A percentile compares a stretch with the other conserved stretches of the same genome.
Evolutionary conservation across 1,139 yeast genomes (phyloP).

Genomic region (Oligophagozyma castellii): DNA sequence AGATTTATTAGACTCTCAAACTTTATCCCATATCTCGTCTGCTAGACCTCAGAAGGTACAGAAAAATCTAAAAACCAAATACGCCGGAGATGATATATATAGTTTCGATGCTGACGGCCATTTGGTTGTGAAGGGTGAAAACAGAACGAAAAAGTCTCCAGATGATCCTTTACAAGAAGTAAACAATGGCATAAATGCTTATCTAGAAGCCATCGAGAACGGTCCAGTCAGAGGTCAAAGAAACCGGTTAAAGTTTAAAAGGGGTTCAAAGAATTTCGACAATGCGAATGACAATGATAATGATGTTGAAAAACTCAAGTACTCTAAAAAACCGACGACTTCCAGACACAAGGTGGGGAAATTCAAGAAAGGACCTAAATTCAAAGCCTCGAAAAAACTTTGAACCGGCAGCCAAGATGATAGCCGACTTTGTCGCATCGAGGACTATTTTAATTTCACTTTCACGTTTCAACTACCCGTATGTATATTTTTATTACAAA

Average conservation of each 20-base stretch:
- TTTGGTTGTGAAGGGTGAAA: conserved; percentile 32
- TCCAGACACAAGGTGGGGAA: conserved; percentile 13
- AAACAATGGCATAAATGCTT: conserved; percentile 66
- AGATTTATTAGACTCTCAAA: conserved; percentile 74
- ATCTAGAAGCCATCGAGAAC: conserved; percentile 81
- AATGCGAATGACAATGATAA: conserved; percentile 40
- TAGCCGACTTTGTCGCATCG: too few species aligned
- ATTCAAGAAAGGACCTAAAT: background rate
- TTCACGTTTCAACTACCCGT: too few species aligned
- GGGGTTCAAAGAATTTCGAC: conserved; percentile 30
- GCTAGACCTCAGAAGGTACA: conserved; percentile 55
- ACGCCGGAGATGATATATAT: conserved; percentile 31
- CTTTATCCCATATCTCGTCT: conserved; percentile 78
- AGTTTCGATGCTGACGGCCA: conserved; percentile 46
- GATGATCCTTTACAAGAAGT: conserved; percentile 38
- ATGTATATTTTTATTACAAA: too few species aligned
- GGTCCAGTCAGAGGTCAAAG: conserved; percentile 91
- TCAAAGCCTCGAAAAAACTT: background rate
- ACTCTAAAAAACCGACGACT: conserved; percentile 17
- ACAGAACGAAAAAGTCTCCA: conserved; percentile 20
- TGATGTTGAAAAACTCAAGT: conserved; percentile 37
- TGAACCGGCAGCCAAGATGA: too few species aligned
- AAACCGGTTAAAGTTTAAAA: conserved; percentile 78
- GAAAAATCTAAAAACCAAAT: conserved; percentile 35
- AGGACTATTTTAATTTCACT: too few species aligned